Base-by-base conservation (phyloP, 768 basidiomycete genomes). In the Calocera cornea region DNA sequence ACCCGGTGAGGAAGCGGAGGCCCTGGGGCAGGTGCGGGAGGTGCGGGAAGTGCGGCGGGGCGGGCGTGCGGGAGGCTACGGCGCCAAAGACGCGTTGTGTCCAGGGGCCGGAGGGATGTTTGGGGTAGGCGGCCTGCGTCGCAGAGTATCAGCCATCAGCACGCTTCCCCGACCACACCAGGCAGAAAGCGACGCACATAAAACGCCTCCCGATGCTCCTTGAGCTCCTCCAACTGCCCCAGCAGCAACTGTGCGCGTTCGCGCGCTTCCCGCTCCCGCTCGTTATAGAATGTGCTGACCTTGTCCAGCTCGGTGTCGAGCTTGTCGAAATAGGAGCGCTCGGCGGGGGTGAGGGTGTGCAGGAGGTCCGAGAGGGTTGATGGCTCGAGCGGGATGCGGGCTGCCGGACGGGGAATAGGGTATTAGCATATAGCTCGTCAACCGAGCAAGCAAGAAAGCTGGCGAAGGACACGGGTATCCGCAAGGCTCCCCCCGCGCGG, bases 291-390 rank as follows among this genome's bases (percentile, higher is more conserved):
- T 0, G 79, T 77, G 68, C 90, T 90, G 14, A 97, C 85, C 75
- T 95, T 97, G 24, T 87, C 85, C 1, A 97, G 79, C 74, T 99
- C 87, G 0, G 74, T 74, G 71, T 97, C 90, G 7, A 97, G 80
- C 27, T 85, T 79, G 1, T 84, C 81, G 68, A 98, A 90, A 78
- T 97, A 98, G 5, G 79, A 79, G 34, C 77, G 73, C 72, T 95
- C 88, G 27, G 81, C 77, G 0, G 84, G 80, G 14, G 85, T 81
- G 22, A 94, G 79, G 11, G 80, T 75, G 2, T 82, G 79, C 19
- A 89, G 74, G 22, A 80, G 70, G 22, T 80, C 76, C 0, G 74
- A 72, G 31, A 80, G 72, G 11, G 74, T 29, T 29, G 2, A 10
- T 5, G 54, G 54, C 31, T 60, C 14, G 5, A 60, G 54, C 8